Base-by-base conservation (phyloP, 2,329 filamentous ascomycete genomes). In the Mycosphaerella sp. region DNA sequence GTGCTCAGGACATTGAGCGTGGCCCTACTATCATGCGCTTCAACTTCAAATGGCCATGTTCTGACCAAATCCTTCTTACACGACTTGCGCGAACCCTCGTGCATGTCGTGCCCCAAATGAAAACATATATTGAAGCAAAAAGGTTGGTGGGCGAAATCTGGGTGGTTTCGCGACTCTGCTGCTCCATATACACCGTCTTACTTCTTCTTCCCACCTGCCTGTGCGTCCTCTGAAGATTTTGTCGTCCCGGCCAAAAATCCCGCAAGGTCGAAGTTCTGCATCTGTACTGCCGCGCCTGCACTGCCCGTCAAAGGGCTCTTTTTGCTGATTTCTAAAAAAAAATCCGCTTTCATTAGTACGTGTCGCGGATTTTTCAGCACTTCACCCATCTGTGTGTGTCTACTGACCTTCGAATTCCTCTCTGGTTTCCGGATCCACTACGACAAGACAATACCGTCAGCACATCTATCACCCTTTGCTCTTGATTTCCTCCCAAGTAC, bases 341-440 rank as follows among this genome's bases (percentile, higher is more conserved):
- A n/a, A n/a, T n/a, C n/a, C n/a, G n/a, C n/a, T n/a, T n/a, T 38
- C 12, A 9, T 38, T 38, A 38, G 34, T n/a, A 38, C 10, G 34
- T 11, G 12, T 7, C 34, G 8, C 34, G 10, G 26, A 38, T n/a
- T 3, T 21, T 21, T 11, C 6, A n/a, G 12, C 34, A 4, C 5
- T 12, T 9, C 2, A 5, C 34, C 12, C 34, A 38, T 38, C 10
- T 29, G 26, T 21, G 26, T 7, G 5, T 29, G 1, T 1, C 10
- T n/a, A 38, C 34, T 10, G 6, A 38, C 34, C 34, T 70, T 96
- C 90, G 69, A 93, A 95, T 70, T 97, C 93, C 64, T 88, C 89
- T 65, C 85, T 85, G 74, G 89, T 87, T 72, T 98, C 93, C n/a
- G 89, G 89, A 69, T 97, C 93, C 91, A 98, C 91, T 96, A 7